Evolutionary conservation across 352 stramenopile species (phyloP).

Genomic region (Phytophthora pseudosyringae): DNA sequence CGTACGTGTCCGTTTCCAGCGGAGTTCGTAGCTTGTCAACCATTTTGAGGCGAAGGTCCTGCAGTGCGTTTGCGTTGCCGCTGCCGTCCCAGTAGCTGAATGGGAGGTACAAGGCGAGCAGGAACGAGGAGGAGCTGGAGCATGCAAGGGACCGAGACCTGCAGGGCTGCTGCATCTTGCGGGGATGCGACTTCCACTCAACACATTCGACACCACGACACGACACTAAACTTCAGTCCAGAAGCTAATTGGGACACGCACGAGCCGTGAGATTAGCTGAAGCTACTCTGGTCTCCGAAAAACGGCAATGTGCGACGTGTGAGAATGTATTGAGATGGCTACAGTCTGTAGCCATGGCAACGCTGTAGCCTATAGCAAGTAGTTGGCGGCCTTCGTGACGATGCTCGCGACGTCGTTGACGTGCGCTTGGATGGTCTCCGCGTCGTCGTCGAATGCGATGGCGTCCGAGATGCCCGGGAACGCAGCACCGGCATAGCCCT

Average conservation of each 20-base stretch:
- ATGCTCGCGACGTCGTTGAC: conserved; percentile 27
- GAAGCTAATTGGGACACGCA: conserved; percentile 6
- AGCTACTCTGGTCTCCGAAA: background rate
- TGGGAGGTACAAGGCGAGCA: conserved; percentile 11
- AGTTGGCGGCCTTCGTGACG: conserved; percentile 28
- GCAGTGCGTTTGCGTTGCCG: conserved; percentile 7
- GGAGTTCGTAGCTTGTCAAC: conserved; percentile 16
- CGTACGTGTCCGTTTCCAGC: too few relatives aligned
- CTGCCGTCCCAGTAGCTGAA: conserved; percentile 20
- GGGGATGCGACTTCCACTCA: conserved; percentile 12
- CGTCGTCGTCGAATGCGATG: conserved; percentile 21
- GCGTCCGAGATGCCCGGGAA: conserved; percentile 31
- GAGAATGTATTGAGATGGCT: too few relatives aligned
- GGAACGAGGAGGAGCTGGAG: conserved; percentile 4
- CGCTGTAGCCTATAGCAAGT: too few relatives aligned
- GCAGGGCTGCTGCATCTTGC: conserved; percentile 9
- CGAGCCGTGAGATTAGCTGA: conserved; percentile 8
- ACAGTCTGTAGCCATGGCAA: too few relatives aligned
- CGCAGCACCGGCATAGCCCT: conserved; percentile 23
- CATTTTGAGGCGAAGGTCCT: conserved; percentile 14
- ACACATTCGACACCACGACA: conserved; percentile 26
- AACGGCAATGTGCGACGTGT: too few relatives aligned
- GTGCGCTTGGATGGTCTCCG: conserved; percentile 23
- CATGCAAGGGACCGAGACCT: conserved; percentile 15
- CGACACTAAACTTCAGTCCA: conserved; percentile 6